Conservation (phyloP, 148 eudicot genomes). For the Arbutus unedo region DNA sequence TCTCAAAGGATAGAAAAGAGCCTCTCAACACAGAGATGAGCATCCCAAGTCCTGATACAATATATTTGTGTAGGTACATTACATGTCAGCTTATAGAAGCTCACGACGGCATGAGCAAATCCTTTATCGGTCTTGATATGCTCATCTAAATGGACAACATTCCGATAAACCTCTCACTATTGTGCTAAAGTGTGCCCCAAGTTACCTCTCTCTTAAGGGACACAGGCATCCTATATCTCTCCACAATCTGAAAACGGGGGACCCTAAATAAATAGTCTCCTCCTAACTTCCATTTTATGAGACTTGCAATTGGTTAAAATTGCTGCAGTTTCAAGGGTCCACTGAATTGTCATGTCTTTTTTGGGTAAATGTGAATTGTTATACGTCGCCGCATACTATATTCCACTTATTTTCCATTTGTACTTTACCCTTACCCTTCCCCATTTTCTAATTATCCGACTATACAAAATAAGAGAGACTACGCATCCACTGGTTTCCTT, state of each 20-base stretch:
- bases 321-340: background rate
- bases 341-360: background rate
- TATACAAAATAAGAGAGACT: too few species aligned
- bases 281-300: constrained; percentile 3
- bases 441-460: background rate
- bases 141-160: background rate
- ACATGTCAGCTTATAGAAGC: background rate
- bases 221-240: background rate
- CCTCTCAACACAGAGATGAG: background rate
- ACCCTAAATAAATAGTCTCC: background rate
- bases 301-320: background rate
- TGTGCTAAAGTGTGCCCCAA: background rate
- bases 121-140: background rate
- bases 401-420: background rate
- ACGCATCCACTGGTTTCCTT: too few species aligned
- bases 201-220: background rate
- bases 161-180: background rate
- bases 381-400: background rate
- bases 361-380: background rate
- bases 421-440: background rate
- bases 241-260: background rate
- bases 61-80: background rate
- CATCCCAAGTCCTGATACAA: background rate
- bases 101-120: background rate
- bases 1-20: background rate